A percentile compares a stretch with the other conserved stretches of the same genome.
Evolutionary conservation across 1,284 basidiomycete genomes (phyloP).

Genomic region (Ceratorhiza oryzae-sativae): DNA sequence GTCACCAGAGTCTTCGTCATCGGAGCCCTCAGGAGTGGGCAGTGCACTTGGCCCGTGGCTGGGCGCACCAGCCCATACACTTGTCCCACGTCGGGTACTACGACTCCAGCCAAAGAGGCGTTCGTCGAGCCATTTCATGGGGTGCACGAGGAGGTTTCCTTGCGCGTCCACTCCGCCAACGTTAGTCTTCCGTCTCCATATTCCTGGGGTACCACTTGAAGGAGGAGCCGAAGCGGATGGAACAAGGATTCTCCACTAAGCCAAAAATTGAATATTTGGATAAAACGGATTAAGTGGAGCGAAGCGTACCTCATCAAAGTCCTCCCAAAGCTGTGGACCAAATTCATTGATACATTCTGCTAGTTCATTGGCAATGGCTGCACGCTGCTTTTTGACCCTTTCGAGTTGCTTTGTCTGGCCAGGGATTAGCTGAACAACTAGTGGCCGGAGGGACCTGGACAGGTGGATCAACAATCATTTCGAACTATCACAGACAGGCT

Average conservation of each 20-base stretch:
- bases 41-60: constrained; percentile 68
- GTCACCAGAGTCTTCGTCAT: constrained; percentile 68
- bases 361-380: constrained; percentile 85
- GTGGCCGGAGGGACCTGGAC: constrained; percentile 84
- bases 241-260: constrained; percentile 79
- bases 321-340: constrained; percentile 83
- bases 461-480: constrained; percentile 55
- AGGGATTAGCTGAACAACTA: constrained; percentile 89
- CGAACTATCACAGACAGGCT: constrained; percentile 53
- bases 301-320: constrained; percentile 78
- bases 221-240: constrained; percentile 84
- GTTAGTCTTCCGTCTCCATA: constrained; percentile 77
- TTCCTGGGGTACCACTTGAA: constrained; percentile 66
- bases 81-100: constrained; percentile 72
- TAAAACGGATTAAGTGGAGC: constrained; percentile 10
- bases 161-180: constrained; percentile 80
- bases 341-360: constrained; percentile 89
- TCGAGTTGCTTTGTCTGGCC: constrained; percentile 89
- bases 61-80: constrained; percentile 68
- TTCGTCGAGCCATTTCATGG: constrained; percentile 91
- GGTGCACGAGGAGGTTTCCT: constrained; percentile 78
- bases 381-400: constrained; percentile 80
- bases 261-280: constrained; percentile 40
- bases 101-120: constrained; percentile 90
- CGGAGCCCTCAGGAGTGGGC: constrained; percentile 71